Evolutionary conservation across 352 stramenopile genomes (phyloP), one percentile per base, ranked within the genome.

Genomic region (Phytopythium vexans): DNA sequence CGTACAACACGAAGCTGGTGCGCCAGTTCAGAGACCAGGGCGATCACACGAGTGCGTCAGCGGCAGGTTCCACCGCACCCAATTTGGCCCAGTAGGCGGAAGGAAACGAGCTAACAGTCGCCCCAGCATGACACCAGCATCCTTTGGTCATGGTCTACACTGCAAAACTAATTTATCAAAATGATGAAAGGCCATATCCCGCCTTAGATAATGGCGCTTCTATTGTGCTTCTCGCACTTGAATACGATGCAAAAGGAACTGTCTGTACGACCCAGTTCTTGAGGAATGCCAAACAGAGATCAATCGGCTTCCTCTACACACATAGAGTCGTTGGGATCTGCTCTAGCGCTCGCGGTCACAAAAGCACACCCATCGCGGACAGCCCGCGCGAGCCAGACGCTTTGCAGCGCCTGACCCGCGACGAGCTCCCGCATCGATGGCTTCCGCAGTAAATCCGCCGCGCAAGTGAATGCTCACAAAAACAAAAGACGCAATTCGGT

Each of bases 1-100:
- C 83, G 34, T 94, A 91, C 65, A 94, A 92, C 55, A 94, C 81
- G 15, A 94, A 92, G 57, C 54, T 94, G n/a, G 48, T 94, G 49
- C 71, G 77, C 49, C 81, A 94, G 51, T 88, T 89, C 47, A 77
- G 74, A 46, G 76, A 88, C 37, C 44, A 59, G 0, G 72, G 81
- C 32, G 41, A 49, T 3, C 73, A 77, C 45, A 27, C 21, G 21
- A 27, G 21, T 71, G 33, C 49, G 21, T 34, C 8, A 38, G 35
- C 36, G 27, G 9, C 15, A 27, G 27, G 40, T 27, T 27, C 21
- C 2, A 27, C 21, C 21, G 21, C 21, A 27, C 21, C 21, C 21
- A 27, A 27, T 27, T 27, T 27, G 21, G 2, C 21, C 21, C 21
- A 27, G 21, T 27, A 27, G 21, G 21, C 21, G 21, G 21, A 2